Base-by-base conservation (phyloP, 345 rosid species). In the Pseudoturritis turrita region DNA sequence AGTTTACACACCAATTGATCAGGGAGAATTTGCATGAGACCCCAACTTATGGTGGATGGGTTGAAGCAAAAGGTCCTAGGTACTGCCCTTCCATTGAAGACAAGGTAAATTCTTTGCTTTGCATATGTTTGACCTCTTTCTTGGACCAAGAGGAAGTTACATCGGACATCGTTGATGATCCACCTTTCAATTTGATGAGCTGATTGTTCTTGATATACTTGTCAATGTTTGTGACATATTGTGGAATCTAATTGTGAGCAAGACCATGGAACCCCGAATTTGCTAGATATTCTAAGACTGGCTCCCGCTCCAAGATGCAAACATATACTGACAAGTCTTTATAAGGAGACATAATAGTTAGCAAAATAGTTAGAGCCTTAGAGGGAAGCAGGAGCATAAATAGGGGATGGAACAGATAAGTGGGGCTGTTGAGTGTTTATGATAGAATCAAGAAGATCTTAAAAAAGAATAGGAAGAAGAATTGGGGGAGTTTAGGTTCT, bases 21-120 rank as follows among this genome's bases (percentile, higher is more conserved):
- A 80, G 74, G 79, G 95, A 94, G 22, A 94, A 91, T 80, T 83
- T 94, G 87, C 96, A 89, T 74, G 98, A 91, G 78, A 91, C 97
- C 74, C 98, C 98, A 74, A 94, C 98, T 59, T 94, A 94, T 83
- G 98, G 98, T 70, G 98, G 98, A 66, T 94, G 98, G 98, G 90
- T 91, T 57, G 97, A 94, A 84, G 95, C 98, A 31, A 94, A 89
- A 81, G 98, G 98, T 68, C 98, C 98, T 75, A 80, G 98, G 83
- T 94, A 94, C 82, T 94, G 97, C 81, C 98, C 97, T 80, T 89
- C 97, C 46, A 94, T 94, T 56, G 98, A 94, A 78, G 98, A 94
- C 77, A 94, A 94, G 97, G 98, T 91, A 76, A 46, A 37, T 25
- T 31, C 4, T 52, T 47, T 29, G 50, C 10, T 49, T 8, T 57